Evolutionary conservation across 2,329 filamentous ascomycete species (phyloP).

Genomic region (Clarireedia homoeocarpa): DNA sequence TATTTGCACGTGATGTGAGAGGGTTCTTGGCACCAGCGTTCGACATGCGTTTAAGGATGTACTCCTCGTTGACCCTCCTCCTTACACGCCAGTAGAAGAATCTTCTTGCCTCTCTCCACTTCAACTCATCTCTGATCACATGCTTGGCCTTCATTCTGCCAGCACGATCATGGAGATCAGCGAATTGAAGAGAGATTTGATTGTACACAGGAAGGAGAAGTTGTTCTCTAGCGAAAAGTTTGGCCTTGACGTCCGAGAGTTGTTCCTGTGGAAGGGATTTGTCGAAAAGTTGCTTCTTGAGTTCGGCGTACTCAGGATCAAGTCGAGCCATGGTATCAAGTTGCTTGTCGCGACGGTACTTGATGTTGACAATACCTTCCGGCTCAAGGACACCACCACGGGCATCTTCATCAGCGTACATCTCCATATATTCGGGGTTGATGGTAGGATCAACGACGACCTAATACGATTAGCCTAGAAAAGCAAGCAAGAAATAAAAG

Average conservation of each 20-base stretch:
- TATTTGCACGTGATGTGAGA: slow-evolving; percentile 48
- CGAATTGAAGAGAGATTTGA: slow-evolving; percentile 94
- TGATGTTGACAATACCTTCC: slow-evolving; percentile 97
- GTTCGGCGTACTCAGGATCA: slow-evolving; percentile 72
- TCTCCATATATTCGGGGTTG: slow-evolving; percentile 95
- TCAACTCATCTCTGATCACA: slow-evolving; percentile 73
- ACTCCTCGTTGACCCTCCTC: slow-evolving; percentile 93
- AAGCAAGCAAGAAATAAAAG: slow-evolving; percentile 1
- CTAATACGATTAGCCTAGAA: slow-evolving; percentile 33
- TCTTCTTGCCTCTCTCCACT: slow-evolving; percentile 82
- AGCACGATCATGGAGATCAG: slow-evolving; percentile 92
- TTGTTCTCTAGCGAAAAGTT: slow-evolving; percentile 82
- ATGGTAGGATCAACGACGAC: slow-evolving; percentile 98
- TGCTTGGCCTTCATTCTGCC: slow-evolving; percentile 99
- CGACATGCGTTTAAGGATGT: slow-evolving; percentile 85
- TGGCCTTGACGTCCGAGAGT: slow-evolving; percentile 68
- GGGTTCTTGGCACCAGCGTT: slow-evolving; percentile 34
- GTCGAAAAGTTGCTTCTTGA: slow-evolving; percentile 70
- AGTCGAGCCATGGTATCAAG: slow-evolving; percentile 95
- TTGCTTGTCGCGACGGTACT: slow-evolving; percentile 96
- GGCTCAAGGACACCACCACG: slow-evolving; percentile 97
- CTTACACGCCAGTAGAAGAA: slow-evolving; percentile 99
- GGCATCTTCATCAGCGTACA: slow-evolving; percentile 94
- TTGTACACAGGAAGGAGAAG: slow-evolving; percentile 85
- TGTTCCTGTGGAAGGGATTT: slow-evolving; percentile 62